Evolutionary conservation across 2,329 filamentous ascomycete species (phyloP).

Genomic region (Colletotrichum sp.): DNA sequence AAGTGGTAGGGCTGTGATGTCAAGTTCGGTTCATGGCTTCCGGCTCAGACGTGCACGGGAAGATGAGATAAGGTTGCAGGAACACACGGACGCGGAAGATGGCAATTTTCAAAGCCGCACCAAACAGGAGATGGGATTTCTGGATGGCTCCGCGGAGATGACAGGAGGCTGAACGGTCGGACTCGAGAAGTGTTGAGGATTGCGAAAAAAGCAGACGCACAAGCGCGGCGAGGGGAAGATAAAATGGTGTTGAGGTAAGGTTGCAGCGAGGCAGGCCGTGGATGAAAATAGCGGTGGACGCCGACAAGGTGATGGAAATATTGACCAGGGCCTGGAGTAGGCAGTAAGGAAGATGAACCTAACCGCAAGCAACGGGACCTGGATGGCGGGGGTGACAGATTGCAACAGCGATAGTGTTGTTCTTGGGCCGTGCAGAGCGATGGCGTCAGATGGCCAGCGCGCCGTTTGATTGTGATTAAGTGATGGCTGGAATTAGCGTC

Average conservation of each 20-base stretch:
- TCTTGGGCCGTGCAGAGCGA: slow-evolving; percentile 8
- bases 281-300: neutral
- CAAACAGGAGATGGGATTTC: neutral
- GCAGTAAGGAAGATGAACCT: no score
- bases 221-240: neutral
- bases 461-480: slow-evolving; percentile 1
- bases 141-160: neutral
- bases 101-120: neutral
- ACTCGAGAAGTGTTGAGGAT: neutral
- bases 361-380: neutral
- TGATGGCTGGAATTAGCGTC: slow-evolving; percentile 10
- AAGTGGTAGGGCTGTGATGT: neutral
- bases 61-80: slow-evolving; percentile 5
- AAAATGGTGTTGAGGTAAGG: neutral
- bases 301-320: neutral
- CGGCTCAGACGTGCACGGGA: neutral
- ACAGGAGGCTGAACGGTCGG: neutral
- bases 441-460: slow-evolving; percentile 12
- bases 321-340: neutral
- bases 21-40: neutral
- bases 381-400: neutral
- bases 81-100: neutral
- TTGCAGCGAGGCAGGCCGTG: neutral
- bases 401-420: neutral
- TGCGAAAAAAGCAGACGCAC: neutral